Conservation (phyloP, 2,329 filamentous ascomycete species). For the Aspergillus jensenii region DNA sequence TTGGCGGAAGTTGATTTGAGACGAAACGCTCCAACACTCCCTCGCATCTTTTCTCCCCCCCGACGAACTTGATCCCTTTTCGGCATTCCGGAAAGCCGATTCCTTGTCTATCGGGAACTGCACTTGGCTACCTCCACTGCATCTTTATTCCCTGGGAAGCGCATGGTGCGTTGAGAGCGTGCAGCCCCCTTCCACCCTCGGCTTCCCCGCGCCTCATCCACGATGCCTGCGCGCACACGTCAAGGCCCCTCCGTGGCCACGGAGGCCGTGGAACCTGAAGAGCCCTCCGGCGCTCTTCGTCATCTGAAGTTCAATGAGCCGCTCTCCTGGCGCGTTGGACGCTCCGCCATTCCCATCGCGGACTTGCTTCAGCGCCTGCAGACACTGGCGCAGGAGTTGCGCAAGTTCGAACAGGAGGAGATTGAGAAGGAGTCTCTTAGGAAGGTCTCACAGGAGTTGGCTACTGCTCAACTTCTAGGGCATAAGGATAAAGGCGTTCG, state of each 20-base stretch:
- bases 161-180: conserved; percentile 22
- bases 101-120: neutral
- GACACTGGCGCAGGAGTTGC: conserved; percentile 76
- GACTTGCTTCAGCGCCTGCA: conserved; percentile 81
- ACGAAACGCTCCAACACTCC: conserved; percentile 1
- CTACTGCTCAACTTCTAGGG: conserved; percentile 73
- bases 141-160: neutral
- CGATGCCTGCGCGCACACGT: conserved; percentile 46
- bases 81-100: neutral
- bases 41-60: neutral
- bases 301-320: conserved; percentile 77
- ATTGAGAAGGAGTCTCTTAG: conserved; percentile 79
- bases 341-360: conserved; percentile 73
- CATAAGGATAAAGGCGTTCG: conserved; percentile 94
- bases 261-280: conserved; percentile 34
- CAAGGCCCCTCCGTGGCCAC: conserved; percentile 33
- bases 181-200: conserved; percentile 14
- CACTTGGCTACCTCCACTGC: neutral
- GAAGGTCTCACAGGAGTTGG: conserved; percentile 81
- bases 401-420: conserved; percentile 82
- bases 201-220: conserved; percentile 29
- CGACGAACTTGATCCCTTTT: neutral
- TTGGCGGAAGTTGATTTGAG: neutral
- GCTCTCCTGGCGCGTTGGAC: conserved; percentile 88
- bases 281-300: conserved; percentile 32